A percentile compares a stretch with the other conserved stretches of the same genome.
Evolutionary conservation across 768 basidiomycete species (phyloP).

Genomic region (Cystobasidiopsis lactophilus): DNA sequence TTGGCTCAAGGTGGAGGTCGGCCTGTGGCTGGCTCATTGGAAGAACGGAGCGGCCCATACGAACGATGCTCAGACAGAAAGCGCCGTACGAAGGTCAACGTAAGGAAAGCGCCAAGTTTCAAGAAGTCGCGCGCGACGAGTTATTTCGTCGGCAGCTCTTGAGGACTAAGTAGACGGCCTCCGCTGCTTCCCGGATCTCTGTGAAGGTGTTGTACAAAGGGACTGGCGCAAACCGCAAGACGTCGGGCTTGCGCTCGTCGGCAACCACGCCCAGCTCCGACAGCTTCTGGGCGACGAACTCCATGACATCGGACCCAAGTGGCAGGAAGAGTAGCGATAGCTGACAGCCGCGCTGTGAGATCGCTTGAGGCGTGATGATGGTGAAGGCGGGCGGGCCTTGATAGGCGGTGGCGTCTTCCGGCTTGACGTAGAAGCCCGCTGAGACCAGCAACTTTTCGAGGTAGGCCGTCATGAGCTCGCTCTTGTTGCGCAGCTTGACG

Average conservation of each 20-base stretch:
- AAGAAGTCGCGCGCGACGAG: no score
- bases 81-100: no score
- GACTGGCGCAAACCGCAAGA: conserved; percentile 67
- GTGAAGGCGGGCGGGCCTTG: conserved; percentile 53
- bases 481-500: conserved; percentile 41
- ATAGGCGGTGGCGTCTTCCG: conserved; percentile 33
- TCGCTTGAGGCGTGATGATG: conserved; percentile 65
- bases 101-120: no score
- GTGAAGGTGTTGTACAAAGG: conserved; percentile 65
- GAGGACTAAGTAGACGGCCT: conserved; percentile 26
- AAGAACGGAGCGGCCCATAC: no score
- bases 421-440: neutral
- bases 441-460: conserved; percentile 35
- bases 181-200: conserved; percentile 53
- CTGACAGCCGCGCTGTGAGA: conserved; percentile 56
- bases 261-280: conserved; percentile 56
- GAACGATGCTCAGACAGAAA: no score
- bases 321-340: conserved; percentile 66
- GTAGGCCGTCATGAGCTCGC: conserved; percentile 43
- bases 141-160: no score
- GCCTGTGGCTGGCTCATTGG: no score
- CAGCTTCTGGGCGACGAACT: conserved; percentile 39
- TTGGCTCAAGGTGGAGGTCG: no score
- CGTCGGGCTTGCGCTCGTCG: conserved; percentile 75
- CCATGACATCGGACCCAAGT: conserved; percentile 42